Evolutionary conservation across 2,329 filamentous ascomycete genomes (phyloP).

Genomic region (Clonostachys rhizophaga): DNA sequence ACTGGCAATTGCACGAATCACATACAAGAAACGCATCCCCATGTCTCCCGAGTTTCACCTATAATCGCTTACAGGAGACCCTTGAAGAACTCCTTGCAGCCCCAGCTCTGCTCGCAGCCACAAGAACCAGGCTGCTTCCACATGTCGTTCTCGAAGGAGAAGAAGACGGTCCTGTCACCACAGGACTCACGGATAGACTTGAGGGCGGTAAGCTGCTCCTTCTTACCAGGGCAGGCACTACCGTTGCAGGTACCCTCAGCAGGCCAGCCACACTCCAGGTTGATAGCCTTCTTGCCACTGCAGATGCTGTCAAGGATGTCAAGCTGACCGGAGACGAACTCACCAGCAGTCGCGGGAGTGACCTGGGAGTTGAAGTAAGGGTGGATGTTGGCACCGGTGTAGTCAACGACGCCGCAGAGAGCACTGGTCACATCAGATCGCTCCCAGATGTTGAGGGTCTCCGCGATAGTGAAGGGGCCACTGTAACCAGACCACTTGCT

Average conservation of each 20-base stretch:
- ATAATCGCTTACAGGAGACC: constrained; percentile 5
- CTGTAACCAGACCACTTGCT: constrained; percentile 67
- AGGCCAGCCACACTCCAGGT: constrained; percentile 92
- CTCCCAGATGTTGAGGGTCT: constrained; percentile 77
- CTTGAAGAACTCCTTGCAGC: constrained; percentile 33
- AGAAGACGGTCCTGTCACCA: constrained; percentile 71
- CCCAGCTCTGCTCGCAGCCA: constrained; percentile 78
- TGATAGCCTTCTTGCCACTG: constrained; percentile 66
- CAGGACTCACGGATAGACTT: constrained; percentile 60
- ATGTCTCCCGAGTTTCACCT: background rate
- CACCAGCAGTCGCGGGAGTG: constrained; percentile 61
- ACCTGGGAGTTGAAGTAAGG: constrained; percentile 84
- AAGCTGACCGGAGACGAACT: constrained; percentile 72
- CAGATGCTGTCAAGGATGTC: constrained; percentile 67
- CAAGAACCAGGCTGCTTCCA: constrained; percentile 75
- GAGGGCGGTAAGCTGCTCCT: constrained; percentile 70
- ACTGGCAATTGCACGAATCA: too few relatives aligned
- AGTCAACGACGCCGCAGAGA: constrained; percentile 72
- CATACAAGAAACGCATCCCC: too few relatives aligned
- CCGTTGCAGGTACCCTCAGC: constrained; percentile 66
- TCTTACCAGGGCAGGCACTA: constrained; percentile 58
- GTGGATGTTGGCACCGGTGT: constrained; percentile 84
- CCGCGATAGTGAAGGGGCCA: constrained; percentile 76
- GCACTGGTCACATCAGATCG: constrained; percentile 46
- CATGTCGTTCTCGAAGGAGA: constrained; percentile 72